These are phyloP conservation scores for Zasmidium citrigriseum DNA, from an alignment of 2,329 filamentous ascomycete species.

Conservation along the genomic window DNA sequence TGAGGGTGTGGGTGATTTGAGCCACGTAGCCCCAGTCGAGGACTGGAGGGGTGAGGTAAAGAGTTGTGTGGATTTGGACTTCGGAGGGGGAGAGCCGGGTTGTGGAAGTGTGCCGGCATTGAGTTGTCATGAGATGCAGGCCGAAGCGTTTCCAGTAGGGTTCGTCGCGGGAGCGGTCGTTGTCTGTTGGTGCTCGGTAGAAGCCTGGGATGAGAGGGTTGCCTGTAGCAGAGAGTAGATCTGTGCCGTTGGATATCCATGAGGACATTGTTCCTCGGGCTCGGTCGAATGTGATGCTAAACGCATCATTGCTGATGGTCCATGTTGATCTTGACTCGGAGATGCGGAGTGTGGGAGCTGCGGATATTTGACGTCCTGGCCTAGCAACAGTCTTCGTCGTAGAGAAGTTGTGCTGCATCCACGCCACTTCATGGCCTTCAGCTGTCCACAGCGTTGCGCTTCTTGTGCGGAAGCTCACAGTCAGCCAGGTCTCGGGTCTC, in stretches of 20 bases:
- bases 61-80: constrained; percentile 18
- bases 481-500: constrained; percentile 18
- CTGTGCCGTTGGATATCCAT: constrained; percentile 26
- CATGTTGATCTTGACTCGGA: constrained; percentile 3
- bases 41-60: constrained; percentile 55
- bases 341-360: constrained; percentile 2
- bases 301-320: constrained; percentile 5
- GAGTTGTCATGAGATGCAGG: constrained; percentile 19
- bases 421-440: constrained; percentile 40
- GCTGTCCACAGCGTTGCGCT: constrained; percentile 34
- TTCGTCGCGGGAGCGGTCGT: constrained; percentile 58
- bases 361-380: not conserved
- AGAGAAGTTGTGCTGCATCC: constrained; percentile 33
- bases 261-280: constrained; percentile 21
- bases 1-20: constrained; percentile 55
- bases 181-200: constrained; percentile 67
- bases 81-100: constrained; percentile 8
- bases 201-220: constrained; percentile 40
- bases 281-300: constrained; percentile 23
- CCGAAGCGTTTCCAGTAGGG: constrained; percentile 55
- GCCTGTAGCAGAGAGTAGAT: constrained; percentile 18
- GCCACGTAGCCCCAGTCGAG: constrained; percentile 58
- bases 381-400: constrained; percentile 11
- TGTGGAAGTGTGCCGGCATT: constrained; percentile 22
- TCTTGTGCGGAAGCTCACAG: constrained; percentile 36